Evolutionary conservation across 371 early-diverging fungal species (phyloP).

Genomic region (Mortierella sp.): DNA sequence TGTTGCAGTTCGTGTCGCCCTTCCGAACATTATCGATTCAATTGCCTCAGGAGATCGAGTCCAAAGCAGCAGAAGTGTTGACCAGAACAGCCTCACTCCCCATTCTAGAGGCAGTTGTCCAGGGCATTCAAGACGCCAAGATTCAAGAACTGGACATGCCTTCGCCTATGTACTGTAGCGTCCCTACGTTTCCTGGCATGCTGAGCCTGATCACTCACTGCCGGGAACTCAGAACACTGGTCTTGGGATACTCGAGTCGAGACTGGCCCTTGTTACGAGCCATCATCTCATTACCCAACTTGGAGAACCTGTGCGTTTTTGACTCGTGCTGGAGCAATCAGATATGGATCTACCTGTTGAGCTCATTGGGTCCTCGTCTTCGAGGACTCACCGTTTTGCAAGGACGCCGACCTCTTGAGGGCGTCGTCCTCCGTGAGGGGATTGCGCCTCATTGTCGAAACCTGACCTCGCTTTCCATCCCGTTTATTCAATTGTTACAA

Average conservation of each 20-base stretch:
- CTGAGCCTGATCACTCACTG: slow-evolving; percentile 33
- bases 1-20: slow-evolving; percentile 39
- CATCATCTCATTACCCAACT: slow-evolving; percentile 25
- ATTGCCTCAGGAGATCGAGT: slow-evolving; percentile 52
- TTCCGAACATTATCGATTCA: slow-evolving; percentile 54
- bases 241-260: slow-evolving; percentile 50
- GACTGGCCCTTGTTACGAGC: slow-evolving; percentile 50
- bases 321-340: slow-evolving; percentile 52
- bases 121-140: slow-evolving; percentile 28
- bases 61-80: slow-evolving; percentile 30
- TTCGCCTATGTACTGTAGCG: slow-evolving; percentile 53
- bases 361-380: slow-evolving; percentile 30
- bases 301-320: slow-evolving; percentile 49
- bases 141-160: slow-evolving; percentile 51
- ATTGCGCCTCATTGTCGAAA: slow-evolving; percentile 40
- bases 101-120: slow-evolving; percentile 28
- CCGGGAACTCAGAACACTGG: slow-evolving; percentile 24
- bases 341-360: slow-evolving; percentile 51
- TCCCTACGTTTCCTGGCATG: slow-evolving; percentile 48
- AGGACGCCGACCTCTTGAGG: slow-evolving; percentile 46
- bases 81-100: slow-evolving; percentile 27
- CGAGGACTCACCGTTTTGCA: slow-evolving; percentile 43
- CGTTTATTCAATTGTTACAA: slow-evolving; percentile 43
- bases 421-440: slow-evolving; percentile 33
- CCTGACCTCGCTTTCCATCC: slow-evolving; percentile 43